Conservation (phyloP, 805 yeast species). For the Ogataea minuta region DNA sequence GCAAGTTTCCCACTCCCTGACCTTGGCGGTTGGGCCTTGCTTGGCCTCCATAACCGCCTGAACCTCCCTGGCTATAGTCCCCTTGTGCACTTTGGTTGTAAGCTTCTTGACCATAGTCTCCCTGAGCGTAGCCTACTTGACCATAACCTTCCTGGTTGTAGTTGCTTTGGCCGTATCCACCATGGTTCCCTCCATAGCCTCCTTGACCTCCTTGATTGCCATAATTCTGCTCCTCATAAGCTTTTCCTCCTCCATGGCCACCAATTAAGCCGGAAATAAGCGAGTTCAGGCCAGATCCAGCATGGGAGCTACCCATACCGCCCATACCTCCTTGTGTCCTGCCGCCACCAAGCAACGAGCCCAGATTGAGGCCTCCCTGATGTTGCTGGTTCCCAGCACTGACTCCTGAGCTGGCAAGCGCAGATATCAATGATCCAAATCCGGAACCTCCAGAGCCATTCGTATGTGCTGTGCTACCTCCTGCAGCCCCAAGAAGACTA, state of each 20-base stretch:
- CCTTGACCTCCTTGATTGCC: slow-evolving; percentile 13
- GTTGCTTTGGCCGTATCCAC: slow-evolving; percentile 25
- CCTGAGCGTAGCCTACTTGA: slow-evolving; percentile 21
- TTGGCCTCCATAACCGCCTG: slow-evolving; percentile 14
- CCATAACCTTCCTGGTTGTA: slow-evolving; percentile 4
- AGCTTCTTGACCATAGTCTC: slow-evolving; percentile 25
- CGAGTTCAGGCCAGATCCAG: slow-evolving; percentile 21
- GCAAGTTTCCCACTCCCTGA: slow-evolving; percentile 6
- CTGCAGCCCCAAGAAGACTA: slow-evolving; percentile 21
- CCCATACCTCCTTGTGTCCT: background rate
- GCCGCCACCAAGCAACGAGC: slow-evolving; percentile 23
- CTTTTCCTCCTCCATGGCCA: slow-evolving; percentile 11
- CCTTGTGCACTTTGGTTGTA: slow-evolving; percentile 4
- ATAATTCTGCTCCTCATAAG: slow-evolving; percentile 1
- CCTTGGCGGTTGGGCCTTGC: background rate
- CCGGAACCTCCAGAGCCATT: slow-evolving; percentile 20
- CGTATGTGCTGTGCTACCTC: background rate
- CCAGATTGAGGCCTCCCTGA: slow-evolving; percentile 31
- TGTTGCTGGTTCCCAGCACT: slow-evolving; percentile 21
- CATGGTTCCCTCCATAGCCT: slow-evolving; percentile 16
- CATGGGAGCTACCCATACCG: slow-evolving; percentile 4
- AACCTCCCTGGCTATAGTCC: slow-evolving; percentile 25
- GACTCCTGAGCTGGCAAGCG: slow-evolving; percentile 27
- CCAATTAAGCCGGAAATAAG: slow-evolving; percentile 19
- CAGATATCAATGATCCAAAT: slow-evolving; percentile 27